Percentiles rank a stretch among this genome's conserved stretches.
phyloP scores from a whole-genome alignment of 768 basidiomycete species.

The Russula virescens region DNA sequence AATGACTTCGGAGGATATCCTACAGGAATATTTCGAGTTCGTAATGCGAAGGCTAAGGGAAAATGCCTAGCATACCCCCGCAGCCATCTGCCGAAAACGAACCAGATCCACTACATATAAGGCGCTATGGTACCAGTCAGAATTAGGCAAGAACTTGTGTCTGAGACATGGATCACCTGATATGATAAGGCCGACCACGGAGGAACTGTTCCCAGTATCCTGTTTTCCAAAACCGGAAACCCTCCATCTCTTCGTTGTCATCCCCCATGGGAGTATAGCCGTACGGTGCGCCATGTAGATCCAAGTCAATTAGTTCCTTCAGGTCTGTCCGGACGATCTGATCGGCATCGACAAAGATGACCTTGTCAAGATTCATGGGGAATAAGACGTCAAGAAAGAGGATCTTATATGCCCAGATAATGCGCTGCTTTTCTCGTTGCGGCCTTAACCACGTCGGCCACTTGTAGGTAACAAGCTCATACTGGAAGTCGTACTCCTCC shows the following conservation, averaged over 20 bases:
- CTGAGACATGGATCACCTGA: conserved; percentile 53
- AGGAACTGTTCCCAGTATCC: conserved; percentile 93
- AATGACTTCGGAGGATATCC: conserved; percentile 88
- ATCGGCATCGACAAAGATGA: conserved; percentile 98
- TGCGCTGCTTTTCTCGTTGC: conserved; percentile 95
- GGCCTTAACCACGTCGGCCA: conserved; percentile 98
- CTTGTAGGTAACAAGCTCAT: conserved; percentile 97
- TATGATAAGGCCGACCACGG: conserved; percentile 83
- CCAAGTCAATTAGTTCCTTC: conserved; percentile 88
- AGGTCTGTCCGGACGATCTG: conserved; percentile 97
- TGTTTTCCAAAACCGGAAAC: conserved; percentile 98
- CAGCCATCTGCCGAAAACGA: conserved; percentile 78
- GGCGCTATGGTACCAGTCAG: conserved; percentile 47
- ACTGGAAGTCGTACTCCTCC: conserved; percentile 87
- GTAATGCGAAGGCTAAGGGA: neutral
- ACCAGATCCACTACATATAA: conserved; percentile 95
- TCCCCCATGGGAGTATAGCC: conserved; percentile 98
- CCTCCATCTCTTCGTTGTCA: conserved; percentile 92
- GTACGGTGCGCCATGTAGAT: conserved; percentile 90
- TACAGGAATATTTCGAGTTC: conserved; percentile 25
- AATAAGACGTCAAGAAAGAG: conserved; percentile 98
- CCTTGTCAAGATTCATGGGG: conserved; percentile 98
- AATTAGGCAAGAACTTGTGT: neutral
- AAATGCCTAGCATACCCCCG: conserved; percentile 41
- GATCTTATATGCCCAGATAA: conserved; percentile 99